A percentile compares a stretch with the other conserved stretches of the same genome.
phyloP scores from a whole-genome alignment of 768 basidiomycete genomes.

The Suillus clintonianus region DNA sequence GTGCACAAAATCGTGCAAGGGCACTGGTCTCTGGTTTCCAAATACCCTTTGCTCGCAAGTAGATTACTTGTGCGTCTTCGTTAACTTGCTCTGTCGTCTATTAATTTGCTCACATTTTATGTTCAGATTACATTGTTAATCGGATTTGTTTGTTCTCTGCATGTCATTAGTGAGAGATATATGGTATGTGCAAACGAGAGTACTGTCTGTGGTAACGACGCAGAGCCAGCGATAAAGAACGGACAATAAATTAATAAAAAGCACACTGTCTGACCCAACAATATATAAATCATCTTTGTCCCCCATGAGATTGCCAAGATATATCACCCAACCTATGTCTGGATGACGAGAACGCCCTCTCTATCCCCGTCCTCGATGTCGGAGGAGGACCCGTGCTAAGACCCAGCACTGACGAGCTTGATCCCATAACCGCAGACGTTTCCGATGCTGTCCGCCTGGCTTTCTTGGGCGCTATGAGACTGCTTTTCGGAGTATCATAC shows the following conservation, averaged over 20 bases:
- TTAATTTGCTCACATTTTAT: not conserved
- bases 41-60: constrained; percentile 74
- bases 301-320: constrained; percentile 46
- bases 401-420: constrained; percentile 22
- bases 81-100: not conserved
- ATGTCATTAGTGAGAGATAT: constrained; percentile 25
- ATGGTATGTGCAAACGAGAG: constrained; percentile 33
- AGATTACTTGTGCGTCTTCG: constrained; percentile 10
- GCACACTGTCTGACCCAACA: not conserved
- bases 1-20: constrained; percentile 87
- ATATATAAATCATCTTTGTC: constrained; percentile 24
- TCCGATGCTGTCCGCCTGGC: constrained; percentile 74
- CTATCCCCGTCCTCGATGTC: constrained; percentile 33
- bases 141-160: constrained; percentile 12
- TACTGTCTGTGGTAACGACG: constrained; percentile 25
- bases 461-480: constrained; percentile 60
- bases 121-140: not conserved
- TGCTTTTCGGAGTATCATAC: constrained; percentile 39
- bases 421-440: constrained; percentile 41
- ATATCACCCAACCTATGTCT: constrained; percentile 66
- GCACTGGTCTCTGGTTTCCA: constrained; percentile 89
- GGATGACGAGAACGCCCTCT: constrained; percentile 39
- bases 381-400: constrained; percentile 5
- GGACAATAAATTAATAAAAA: constrained; percentile 18
- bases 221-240: constrained; percentile 16